Evolutionary conservation across 495 filamentous ascomycete genomes (phyloP), one percentile per base, ranked within the genome.

Genomic region (Neurospora africana): DNA sequence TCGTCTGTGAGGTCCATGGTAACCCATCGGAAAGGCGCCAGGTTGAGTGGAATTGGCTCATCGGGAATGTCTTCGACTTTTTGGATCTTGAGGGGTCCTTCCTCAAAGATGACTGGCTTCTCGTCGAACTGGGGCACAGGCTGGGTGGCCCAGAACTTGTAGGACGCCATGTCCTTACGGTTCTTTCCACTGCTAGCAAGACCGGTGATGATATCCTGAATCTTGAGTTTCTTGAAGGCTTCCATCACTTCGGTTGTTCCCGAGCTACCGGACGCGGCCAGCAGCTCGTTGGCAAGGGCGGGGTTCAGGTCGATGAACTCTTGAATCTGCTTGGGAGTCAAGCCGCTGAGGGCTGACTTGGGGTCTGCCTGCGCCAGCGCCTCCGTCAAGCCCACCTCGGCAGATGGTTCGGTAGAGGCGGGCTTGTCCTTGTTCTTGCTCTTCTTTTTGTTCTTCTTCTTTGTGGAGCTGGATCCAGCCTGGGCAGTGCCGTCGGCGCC

Each of bases 81-180:
- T 76, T 94, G 92, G 11, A 83, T 74, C 72, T 79, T 84, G 44
- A 89, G 78, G 5, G 87, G 88, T 0, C 88, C 88, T 79, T 90
- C 87, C 73, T 84, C 81, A 27, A 85, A 70, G 5, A 75, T 72
- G 44, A 79, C 77, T 15, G 81, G 70, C 44, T 82, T 75, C n/a
- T 87, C 85, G 10, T 88, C 90, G 75, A 98, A 97, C 71, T 89
- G 89, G 11, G 93, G 92, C 38, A 99, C 95, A 0, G 95, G 95
- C 79, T 99, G 95, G 40, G 95, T 98, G 79, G 92, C 89, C 95
- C 95, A 99, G 82, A 99, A 99, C 81, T 96, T 97, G 86, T 98
- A 97, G 38, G 90, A 90, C 5, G 89, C 94, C 93, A 97, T 97
- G 75, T 98, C 95, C 82, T 97, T 97, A 75, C 89, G 88, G 76